Evolutionary conservation across 768 basidiomycete genomes (phyloP), one percentile per base, ranked within the genome.

Genomic region (Tephrocybe sp.): DNA sequence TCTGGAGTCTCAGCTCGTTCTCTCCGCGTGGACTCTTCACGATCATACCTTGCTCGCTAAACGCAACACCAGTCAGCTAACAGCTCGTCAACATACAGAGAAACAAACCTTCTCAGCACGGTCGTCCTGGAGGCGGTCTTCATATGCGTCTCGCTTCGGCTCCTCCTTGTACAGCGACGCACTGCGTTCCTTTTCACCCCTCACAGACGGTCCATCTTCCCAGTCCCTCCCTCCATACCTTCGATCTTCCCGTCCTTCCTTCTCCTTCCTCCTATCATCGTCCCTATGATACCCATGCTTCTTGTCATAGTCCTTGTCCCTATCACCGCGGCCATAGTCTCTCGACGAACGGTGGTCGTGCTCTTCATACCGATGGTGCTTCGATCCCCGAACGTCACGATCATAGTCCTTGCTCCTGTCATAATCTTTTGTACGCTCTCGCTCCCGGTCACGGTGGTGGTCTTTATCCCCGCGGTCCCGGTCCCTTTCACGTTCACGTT

Each of bases 1-100:
- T 93, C 91, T 2, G 90, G 91, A 38, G 85, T 90, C 64, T 92
- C 90, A 33, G 75, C 88, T 42, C 88, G 76, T 12, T 69, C 70
- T 50, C 76, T 65, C 75, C 73, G 28, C 17, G 43, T 20, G 42
- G 73, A 34, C n/a, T 75, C 71, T 20, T 76, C 76, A 18, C 67
- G 70, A 23, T 82, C 81, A 54, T 79, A 81, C 51, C 79, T 73
- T 44, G 81, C 66, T 41, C 83, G 76, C 83, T 85, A 58, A 18
- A 56, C 41, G 40, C 46, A 62, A 53, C 17, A 17, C 21, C 34
- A 26, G 53, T 66, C 14, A 63, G 47, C 45, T 45, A 32, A 14
- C 28, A 30, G 28, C 28, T 30, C 48, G 46, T 18, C 8, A n/a
- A 25, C 21, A 33, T 14, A 33, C 45, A 50, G 10, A n/a, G 24